Evolutionary conservation across 352 stramenopile genomes (phyloP), one percentile per base, ranked within the genome.

Genomic region (Aphanomyces cochlioides): DNA sequence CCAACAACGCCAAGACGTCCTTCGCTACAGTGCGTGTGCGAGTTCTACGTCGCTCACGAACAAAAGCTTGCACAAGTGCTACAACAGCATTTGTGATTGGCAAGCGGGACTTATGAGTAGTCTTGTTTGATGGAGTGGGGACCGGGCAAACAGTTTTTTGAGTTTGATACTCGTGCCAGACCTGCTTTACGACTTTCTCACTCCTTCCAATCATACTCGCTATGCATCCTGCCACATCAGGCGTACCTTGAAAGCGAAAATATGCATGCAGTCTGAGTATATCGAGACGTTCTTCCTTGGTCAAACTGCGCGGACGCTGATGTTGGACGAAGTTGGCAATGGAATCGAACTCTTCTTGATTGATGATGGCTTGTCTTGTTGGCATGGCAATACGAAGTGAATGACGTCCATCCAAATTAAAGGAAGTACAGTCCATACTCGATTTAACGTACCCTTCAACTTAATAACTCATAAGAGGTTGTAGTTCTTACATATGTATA

Each of bases 221-320:
- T 12, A 58, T 58, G 6, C 21, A 21, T 7, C 7, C 21, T 7
- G n/a, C 7, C 7, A n/a, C 50, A n/a, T 58, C 6, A 48, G 7
- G 6, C 17, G 21, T 34, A 19, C 17, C 50, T 21, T 15, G 8
- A 21, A 58, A 58, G 6, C 17, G 50, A n/a, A 19, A 58, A 21
- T 58, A 58, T 7, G 50, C 50, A 58, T 58, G 50, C 7, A 58
- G 50, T 21, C 50, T 15, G 17, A 58, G 50, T 36, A 58, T 58
- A 34, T 6, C 6, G 36, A 58, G 50, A 7, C 50, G 12, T 21
- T 58, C 50, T 34, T 58, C 50, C 12, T 58, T 58, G 12, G 50
- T 58, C 17, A 58, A 58, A 34, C 7, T 21, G 36, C 6, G 6
- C 21, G 5, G 6, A 36, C 50, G 50, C 17, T 58, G 50, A 7